Percentiles rank a stretch among this genome's conserved stretches.
Conservation (phyloP, 2,329 filamentous ascomycete species). For the Volutella citrinella region DNA sequence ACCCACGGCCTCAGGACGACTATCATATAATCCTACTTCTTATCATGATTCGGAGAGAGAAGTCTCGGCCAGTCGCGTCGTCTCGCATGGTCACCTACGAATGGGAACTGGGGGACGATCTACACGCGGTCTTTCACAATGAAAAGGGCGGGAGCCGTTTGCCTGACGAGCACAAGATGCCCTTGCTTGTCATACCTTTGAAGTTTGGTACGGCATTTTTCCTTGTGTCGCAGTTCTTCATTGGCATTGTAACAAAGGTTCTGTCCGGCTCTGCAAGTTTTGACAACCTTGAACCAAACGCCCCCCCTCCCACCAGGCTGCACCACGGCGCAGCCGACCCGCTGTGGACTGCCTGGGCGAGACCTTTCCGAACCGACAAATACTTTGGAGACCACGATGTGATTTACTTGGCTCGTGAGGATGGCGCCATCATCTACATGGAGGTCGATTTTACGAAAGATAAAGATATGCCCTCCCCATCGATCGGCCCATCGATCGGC, state of each 20-base stretch:
- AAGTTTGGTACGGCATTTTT: conserved; percentile 70
- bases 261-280: conserved; percentile 50
- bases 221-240: conserved; percentile 58
- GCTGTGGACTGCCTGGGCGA: conserved; percentile 82
- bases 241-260: conserved; percentile 55
- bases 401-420: conserved; percentile 84
- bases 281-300: conserved; percentile 40
- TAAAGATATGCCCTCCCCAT: too few relatives aligned
- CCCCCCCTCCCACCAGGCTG: conserved; percentile 40
- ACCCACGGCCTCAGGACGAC: conserved; percentile 63
- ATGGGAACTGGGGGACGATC: conserved; percentile 53
- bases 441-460: conserved; percentile 62
- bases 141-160: conserved; percentile 50
- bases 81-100: conserved; percentile 58
- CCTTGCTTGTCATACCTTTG: conserved; percentile 69
- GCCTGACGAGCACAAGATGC: conserved; percentile 53
- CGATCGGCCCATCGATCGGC: too few relatives aligned
- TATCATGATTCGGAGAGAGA: conserved; percentile 47
- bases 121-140: conserved; percentile 42
- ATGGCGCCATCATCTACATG: conserved; percentile 74
- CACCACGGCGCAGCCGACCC: conserved; percentile 49
- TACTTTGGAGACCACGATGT: conserved; percentile 68
- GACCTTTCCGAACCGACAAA: conserved; percentile 64
- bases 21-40: conserved; percentile 76
- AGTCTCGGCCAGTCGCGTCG: conserved; percentile 19